A percentile compares a stretch with the other conserved stretches of the same genome.
These are phyloP conservation scores for Paecilomyces dactylethromorphus DNA, from an alignment of 2,329 filamentous ascomycete species.

Conservation along the genomic window DNA sequence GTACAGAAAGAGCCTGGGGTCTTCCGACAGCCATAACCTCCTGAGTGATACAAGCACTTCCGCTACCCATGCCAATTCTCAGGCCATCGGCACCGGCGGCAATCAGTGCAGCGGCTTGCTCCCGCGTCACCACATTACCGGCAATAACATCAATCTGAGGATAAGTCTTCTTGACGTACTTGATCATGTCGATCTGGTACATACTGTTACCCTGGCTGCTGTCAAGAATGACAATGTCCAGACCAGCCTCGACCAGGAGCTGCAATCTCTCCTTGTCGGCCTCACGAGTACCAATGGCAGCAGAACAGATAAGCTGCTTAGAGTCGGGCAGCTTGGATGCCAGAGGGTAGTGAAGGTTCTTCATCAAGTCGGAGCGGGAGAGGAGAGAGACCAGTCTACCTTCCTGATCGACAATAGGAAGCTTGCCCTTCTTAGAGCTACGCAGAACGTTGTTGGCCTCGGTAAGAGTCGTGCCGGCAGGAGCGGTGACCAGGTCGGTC, in stretches of 20 bases:
- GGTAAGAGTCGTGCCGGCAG: conserved; percentile 69
- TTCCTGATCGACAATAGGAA: conserved; percentile 79
- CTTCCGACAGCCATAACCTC: conserved; percentile 99
- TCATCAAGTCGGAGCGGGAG: conserved; percentile 91
- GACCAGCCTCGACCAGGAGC: conserved; percentile 85
- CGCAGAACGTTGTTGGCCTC: conserved; percentile 92
- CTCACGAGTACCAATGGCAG: conserved; percentile 88
- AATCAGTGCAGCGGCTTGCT: conserved; percentile 89
- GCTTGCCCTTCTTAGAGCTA: conserved; percentile 96
- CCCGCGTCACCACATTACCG: conserved; percentile 95
- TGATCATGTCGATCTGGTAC: conserved; percentile 98
- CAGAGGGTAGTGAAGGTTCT: conserved; percentile 95
- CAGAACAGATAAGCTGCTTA: conserved; percentile 94
- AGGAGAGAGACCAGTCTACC: conserved; percentile 88
- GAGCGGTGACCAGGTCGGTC: conserved; percentile 84
- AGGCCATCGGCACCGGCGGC: conserved; percentile 92
- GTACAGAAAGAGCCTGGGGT: conserved; percentile 89
- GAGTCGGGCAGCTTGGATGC: conserved; percentile 94
- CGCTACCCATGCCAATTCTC: conserved; percentile 97
- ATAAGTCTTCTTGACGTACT: conserved; percentile 84
- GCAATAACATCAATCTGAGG: conserved; percentile 89
- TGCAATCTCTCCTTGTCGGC: conserved; percentile 83
- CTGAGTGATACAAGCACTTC: conserved; percentile 96
- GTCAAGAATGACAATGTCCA: conserved; percentile 93
- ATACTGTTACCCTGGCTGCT: conserved; percentile 97